Percentiles rank a stretch among this genome's conserved stretches.
Evolutionary conservation across 495 filamentous ascomycete genomes (phyloP).

Genomic region (Trypethelium eluteriae): DNA sequence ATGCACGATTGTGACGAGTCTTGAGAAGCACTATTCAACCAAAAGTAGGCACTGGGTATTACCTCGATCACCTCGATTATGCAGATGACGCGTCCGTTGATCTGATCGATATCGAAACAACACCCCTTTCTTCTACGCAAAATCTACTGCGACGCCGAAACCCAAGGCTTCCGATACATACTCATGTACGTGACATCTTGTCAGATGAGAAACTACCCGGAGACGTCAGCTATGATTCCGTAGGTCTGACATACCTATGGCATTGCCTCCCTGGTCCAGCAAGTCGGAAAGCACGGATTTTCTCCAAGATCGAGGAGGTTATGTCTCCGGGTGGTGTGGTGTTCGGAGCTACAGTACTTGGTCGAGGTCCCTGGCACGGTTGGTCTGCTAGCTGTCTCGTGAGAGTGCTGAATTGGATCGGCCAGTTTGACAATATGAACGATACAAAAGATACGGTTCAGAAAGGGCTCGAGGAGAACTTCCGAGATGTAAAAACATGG

Average conservation of each 20-base stretch:
- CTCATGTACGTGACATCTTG: slow-evolving; percentile 1
- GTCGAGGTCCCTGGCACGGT: slow-evolving; percentile 1
- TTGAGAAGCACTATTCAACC: slow-evolving; percentile 1
- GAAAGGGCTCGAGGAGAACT: background rate
- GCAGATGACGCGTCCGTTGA: slow-evolving; percentile 3
- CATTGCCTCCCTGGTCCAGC: background rate
- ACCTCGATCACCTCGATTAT: background rate
- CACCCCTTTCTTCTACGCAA: background rate
- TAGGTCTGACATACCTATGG: background rate
- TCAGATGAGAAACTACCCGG: background rate
- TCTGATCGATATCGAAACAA: background rate
- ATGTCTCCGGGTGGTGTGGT: background rate
- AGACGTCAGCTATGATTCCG: background rate
- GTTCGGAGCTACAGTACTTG: slow-evolving; percentile 3
- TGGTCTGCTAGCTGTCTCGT: background rate
- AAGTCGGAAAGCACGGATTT: background rate
- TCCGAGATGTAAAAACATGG: background rate
- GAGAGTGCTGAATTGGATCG: background rate
- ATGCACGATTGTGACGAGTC: background rate
- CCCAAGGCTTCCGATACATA: background rate
- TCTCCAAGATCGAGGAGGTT: background rate
- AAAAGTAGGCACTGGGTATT: slow-evolving; percentile 1
- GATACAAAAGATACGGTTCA: background rate
- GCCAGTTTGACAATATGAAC: background rate
- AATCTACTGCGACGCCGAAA: background rate